Percentiles rank a stretch among this genome's conserved stretches.
Conservation (phyloP, 1,284 basidiomycete species). For the Meira miltonrushii region DNA sequence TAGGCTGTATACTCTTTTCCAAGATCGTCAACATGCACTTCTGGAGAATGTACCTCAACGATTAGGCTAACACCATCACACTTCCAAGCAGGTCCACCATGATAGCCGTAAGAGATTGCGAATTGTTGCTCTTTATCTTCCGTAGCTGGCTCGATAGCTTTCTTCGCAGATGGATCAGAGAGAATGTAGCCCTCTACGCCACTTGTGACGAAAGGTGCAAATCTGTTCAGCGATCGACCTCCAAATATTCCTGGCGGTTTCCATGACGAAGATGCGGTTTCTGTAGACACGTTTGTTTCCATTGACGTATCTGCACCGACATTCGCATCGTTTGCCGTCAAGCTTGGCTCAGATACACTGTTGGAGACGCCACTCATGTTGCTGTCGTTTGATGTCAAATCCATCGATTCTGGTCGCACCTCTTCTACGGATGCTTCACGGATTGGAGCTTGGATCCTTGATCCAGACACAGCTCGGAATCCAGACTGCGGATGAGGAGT, state of each 20-base stretch:
- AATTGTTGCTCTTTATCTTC: constrained; percentile 2
- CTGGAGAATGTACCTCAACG: constrained; percentile 72
- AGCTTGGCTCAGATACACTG: background rate
- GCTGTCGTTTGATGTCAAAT: background rate
- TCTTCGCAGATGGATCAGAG: constrained; percentile 27
- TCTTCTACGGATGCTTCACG: background rate
- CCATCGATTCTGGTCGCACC: background rate
- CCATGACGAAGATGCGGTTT: background rate
- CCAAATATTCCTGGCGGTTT: constrained; percentile 5
- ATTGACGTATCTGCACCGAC: background rate
- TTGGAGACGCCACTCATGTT: too few relatives aligned
- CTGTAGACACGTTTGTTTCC: background rate
- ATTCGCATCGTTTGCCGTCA: background rate
- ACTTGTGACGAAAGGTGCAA: constrained; percentile 75
- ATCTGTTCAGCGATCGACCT: constrained; percentile 63
- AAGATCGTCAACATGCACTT: constrained; percentile 64
- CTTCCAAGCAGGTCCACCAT: constrained; percentile 62
- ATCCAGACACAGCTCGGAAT: background rate
- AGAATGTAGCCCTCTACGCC: constrained; percentile 66
- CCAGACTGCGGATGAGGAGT: too few relatives aligned
- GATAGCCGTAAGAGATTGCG: constrained; percentile 63
- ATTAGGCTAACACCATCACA: constrained; percentile 66
- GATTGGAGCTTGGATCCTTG: background rate
- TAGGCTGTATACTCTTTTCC: constrained; percentile 69
- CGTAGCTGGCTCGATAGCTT: constrained; percentile 58